Percentiles rank a stretch among this genome's conserved stretches.
Evolutionary conservation across 2,329 filamentous ascomycete genomes (phyloP).

Genomic region (Sporothrix luriei): DNA sequence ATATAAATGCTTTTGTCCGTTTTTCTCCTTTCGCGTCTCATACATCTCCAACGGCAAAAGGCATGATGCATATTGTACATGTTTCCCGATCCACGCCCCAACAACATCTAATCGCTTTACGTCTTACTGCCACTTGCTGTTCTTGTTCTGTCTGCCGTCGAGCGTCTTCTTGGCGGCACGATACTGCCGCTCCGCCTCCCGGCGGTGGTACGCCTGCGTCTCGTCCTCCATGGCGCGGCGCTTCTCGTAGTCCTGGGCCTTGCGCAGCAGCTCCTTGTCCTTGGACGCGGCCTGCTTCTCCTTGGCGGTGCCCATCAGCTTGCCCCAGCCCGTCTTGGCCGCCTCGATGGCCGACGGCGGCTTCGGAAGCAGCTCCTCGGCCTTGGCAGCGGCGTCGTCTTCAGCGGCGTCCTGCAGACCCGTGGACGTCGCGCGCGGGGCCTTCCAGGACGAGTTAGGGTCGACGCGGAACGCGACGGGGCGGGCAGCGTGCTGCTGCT

Average conservation of each 20-base stretch:
- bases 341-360: constrained; percentile 32
- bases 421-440: constrained; percentile 41
- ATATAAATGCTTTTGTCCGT: neutral
- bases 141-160: constrained; percentile 7
- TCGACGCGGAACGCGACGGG: constrained; percentile 32
- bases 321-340: constrained; percentile 36
- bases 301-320: constrained; percentile 36
- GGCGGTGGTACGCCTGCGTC: constrained; percentile 35
- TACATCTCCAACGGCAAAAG: neutral
- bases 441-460: constrained; percentile 39
- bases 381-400: constrained; percentile 32
- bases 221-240: constrained; percentile 66
- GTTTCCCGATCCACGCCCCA: too few relatives aligned
- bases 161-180: constrained; percentile 35
- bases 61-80: constrained; percentile 7
- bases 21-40: neutral
- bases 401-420: constrained; percentile 31
- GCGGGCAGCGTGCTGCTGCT: neutral
- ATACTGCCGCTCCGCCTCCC: constrained; percentile 36
- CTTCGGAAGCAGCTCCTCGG: neutral
- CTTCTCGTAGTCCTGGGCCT: constrained; percentile 41
- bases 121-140: constrained; percentile 23
- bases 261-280: constrained; percentile 30
- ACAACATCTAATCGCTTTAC: too few relatives aligned
- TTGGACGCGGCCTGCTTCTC: constrained; percentile 32